Evolutionary conservation across 2,329 filamentous ascomycete genomes (phyloP), one percentile per base, ranked within the genome.

Genomic region (Hypoxylon sp.): DNA sequence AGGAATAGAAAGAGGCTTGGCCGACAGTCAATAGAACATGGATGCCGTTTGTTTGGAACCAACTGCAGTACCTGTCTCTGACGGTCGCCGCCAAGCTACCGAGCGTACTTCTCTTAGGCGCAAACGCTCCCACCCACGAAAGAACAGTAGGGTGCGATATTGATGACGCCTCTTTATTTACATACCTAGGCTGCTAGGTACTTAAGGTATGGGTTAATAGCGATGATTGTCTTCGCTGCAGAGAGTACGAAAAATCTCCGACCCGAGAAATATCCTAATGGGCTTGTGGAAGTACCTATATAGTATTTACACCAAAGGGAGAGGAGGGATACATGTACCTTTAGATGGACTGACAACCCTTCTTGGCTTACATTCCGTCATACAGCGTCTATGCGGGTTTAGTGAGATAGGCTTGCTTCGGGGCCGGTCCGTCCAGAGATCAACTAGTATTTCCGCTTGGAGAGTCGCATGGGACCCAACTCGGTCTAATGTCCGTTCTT

Each of bases 321-420:
- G 44, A 58, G 35, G 33, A 54, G 46, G 60, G 35, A 58, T 8
- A n/a, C n/a, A n/a, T n/a, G n/a, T n/a, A 44, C 44, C 44, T 57
- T 19, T 52, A 46, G 53, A 59, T 39, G 37, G 44, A 46, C 52
- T 47, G 19, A 29, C 42, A 24, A 57, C 51, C 35, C 52, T 60
- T 62, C 65, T 64, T 66, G 63, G 55, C 58, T 55, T n/a, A n/a
- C 39, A 65, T 68, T 63, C 62, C 47, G 68, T 66, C 60, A 63
- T 59, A 51, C 63, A 61, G 42, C 35, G 8, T 53, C 56, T 44
- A 46, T 63, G 54, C 53, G 62, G 58, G 65, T 58, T 70, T 63
- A 68, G 54, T 58, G 44, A 70, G 64, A 68, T 64, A 68, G 57
- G 62, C 59, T 70, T 60, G 42, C 35, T 53, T 57, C 54, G 37